Base-by-base conservation (phyloP, 768 basidiomycete genomes). In the Tricholoma sp. region DNA sequence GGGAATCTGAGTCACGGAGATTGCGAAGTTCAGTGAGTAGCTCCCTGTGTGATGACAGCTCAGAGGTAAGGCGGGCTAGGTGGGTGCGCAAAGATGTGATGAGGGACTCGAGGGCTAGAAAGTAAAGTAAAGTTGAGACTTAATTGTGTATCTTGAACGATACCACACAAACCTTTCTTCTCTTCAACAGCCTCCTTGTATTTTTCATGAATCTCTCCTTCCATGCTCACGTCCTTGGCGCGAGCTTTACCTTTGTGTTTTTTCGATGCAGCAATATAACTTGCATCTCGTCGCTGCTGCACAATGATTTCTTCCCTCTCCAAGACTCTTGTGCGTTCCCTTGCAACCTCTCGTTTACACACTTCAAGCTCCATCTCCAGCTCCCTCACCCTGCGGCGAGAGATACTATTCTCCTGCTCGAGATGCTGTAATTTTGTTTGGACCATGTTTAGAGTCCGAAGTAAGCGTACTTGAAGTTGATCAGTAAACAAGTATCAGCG, bases 321-420 rank as follows among this genome's bases (percentile, higher is more conserved):
- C 33, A 83, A 70, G 11, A 89, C 74, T 24, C 82, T 72, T 2
- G 85, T 85, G 12, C 89, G 80, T 65, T 93, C 90, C 54, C 76
- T 74, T 1, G 78, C 80, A 2, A 90, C 86, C 45, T 94, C 89
- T n/a, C 80, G 78, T 66, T 88, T 91, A 61, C 89, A 90, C 12
- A 81, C 80, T 59, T 96, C 92, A 6, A 97, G 77, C 66, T 96
- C 94, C 54, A 80, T 74, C 70, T 97, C 94, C 2, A 97, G 78
- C 65, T 96, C 94, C 36, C 84, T 74, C n/a, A 97, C 89, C 15
- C 93, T 79, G 24, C 89, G 77, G 1, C 91, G 79, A 4, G 92
- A 93, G 8, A 91, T 80, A 4, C 85, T 76, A 61, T 95, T 95
- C 65, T 96, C 91, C 0, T 83, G 80, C 63, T 94, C 90, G 3